Base-by-base conservation (phyloP, 2,329 filamentous ascomycete species). In the Xylariaceae sp. region DNA sequence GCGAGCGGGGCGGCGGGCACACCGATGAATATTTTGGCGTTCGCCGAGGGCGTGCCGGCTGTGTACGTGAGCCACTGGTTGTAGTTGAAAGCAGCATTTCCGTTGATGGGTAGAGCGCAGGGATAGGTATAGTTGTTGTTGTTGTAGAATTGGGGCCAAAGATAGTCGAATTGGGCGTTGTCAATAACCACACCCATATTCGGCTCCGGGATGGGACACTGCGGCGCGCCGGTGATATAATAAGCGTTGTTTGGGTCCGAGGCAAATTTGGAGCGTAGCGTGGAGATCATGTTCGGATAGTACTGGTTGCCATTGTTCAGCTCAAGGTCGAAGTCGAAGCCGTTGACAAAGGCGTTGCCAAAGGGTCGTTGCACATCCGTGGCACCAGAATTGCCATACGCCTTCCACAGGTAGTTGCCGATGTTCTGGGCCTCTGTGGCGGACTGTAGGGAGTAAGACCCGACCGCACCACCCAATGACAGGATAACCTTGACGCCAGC, bases 121-220 rank as follows among this genome's bases (percentile, higher is more conserved):
- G 69, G 66, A 23, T 53, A 51, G 0, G 63, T 64, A 58, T 64
- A 64, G 44, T 64, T 64, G 50, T 64, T 64, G 62, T 79, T 79
- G 65, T 79, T 79, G 68, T 79, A 79, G 64, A 77, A 78, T 60
- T 79, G 76, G 15, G 78, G 66, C 58, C 72, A 77, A 6, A 79
- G 61, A 41, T 69, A 68, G 56, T 78, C 75, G 53, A 77, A 78
- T 32, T 63, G 53, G 62, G 71, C n/a, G 21, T 70, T 67, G 23
- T 63, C 65, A 41, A 78, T 70, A 16, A 73, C 67, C 10, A 60
- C 59, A 18, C 70, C 69, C 67, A 77, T 73, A 53, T 77, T 73
- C 1, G 68, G 70, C 46, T 78, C 76, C 1, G 76, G 76, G n/a
- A 77, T 68, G 1, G 72, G 67, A 52, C 76, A 79, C 50, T 78